Evolutionary conservation across 2,329 filamentous ascomycete genomes (phyloP), one percentile per base, ranked within the genome.

Genomic region (Anthostomella pinea): DNA sequence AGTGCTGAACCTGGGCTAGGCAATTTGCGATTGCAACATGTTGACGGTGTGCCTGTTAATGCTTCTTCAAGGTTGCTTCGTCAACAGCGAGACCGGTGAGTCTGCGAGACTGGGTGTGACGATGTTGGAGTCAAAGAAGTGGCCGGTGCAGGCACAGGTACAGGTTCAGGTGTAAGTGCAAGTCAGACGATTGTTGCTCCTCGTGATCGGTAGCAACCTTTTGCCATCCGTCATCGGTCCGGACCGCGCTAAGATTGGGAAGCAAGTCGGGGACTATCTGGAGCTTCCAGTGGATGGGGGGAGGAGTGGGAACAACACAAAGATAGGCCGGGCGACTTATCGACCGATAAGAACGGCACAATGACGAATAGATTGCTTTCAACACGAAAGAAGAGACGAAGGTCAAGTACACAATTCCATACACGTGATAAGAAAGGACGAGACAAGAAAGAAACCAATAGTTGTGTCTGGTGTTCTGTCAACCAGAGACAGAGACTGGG

Each of bases 201-300:
- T 56, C 53, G 53, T 57, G 53, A 57, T 56, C 46, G 43, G 33
- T 27, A 39, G 34, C 34, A 28, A 54, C 45, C 53, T 48, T 53
- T 46, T 55, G 52, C 44, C 49, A 54, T 55, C 53, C 53, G 52
- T 55, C 53, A 57, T 56, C 53, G 53, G 53, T 54, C 51, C 43
- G 48, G 45, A 46, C 44, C 45, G 44, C 48, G 41, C 43, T 48
- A 42, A 28, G 40, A 40, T 40, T 51, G 35, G 47, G 33, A 42
- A 38, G 41, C 37, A 25, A 31, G 38, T n/a, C n/a, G n/a, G n/a
- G n/a, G n/a, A n/a, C n/a, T n/a, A 23, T n/a, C 21, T 23, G 21
- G 21, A 23, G 21, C 8, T 23, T 23, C 21, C 17, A 22, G 35
- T 15, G 26, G 31, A 16, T 14, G 15, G 39, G 22, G 15, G 16